Conservation (phyloP, 83 land plant genomes). For the Isoetes engelmannii region DNA sequence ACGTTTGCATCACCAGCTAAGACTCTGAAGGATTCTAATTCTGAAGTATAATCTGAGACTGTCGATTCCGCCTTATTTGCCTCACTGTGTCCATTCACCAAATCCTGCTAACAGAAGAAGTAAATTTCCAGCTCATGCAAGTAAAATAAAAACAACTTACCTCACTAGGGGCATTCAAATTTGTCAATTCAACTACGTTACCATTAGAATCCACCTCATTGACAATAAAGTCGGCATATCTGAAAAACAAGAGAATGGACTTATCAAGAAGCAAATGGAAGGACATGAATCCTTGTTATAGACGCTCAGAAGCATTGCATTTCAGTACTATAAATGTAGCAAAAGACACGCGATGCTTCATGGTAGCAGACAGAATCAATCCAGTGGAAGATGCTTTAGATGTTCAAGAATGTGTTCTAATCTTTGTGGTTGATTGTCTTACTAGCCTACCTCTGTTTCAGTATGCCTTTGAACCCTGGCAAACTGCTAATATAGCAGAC, state of each 20-base stretch:
- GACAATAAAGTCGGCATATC: conserved; percentile 88
- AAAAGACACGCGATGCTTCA: background rate
- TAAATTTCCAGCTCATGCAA: background rate
- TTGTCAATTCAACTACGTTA: conserved; percentile 60
- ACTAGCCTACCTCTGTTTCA: conserved; percentile 57
- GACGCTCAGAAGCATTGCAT: too few species aligned
- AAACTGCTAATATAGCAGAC: conserved; percentile 43
- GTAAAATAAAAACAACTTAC: conserved; percentile 16
- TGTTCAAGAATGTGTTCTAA: too few species aligned
- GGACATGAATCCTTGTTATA: too few species aligned
- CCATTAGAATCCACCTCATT: conserved; percentile 75
- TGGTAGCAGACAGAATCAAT: background rate
- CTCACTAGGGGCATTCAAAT: conserved; percentile 57
- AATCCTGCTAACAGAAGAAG: conserved; percentile 5
- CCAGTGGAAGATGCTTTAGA: too few species aligned
- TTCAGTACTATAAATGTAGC: too few species aligned
- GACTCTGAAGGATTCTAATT: conserved; percentile 53
- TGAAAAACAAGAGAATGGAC: conserved; percentile 17
- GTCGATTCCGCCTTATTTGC: background rate
- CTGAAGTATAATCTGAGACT: conserved; percentile 27
- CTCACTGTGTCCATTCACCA: background rate
- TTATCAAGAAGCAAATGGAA: background rate
- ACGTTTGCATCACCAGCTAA: conserved; percentile 67
- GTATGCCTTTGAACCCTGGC: conserved; percentile 64
- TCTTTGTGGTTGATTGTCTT: background rate